Base-by-base conservation (phyloP, 768 basidiomycete genomes). In the Gymnopilus dilepis region DNA sequence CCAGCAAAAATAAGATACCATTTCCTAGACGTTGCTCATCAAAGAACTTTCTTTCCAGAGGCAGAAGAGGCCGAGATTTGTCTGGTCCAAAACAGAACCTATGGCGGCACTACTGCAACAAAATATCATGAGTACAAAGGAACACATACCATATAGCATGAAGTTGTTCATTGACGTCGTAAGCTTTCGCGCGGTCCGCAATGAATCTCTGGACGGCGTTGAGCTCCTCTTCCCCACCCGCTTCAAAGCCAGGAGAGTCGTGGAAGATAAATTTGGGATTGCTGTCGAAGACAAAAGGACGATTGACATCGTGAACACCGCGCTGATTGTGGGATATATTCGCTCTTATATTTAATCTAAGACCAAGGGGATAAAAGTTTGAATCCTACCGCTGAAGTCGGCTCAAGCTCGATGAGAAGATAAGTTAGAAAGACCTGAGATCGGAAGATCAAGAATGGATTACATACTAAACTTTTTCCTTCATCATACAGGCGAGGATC, bases 181-280 rank as follows among this genome's bases (percentile, higher is more conserved):
- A 61, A 1, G 50, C 47, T 5, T 63, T 61, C 0, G 74, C 63
- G 9, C 69, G 60, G 17, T 69, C 21, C 13, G 56, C 17, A 9
- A 81, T 70, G 62, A 81, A 81, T 1, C 51, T 43, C 45, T 63
- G 65, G 22, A 80, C 72, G 7, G 52, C 67, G 0, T 69, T 56
- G 1, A 78, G 54, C 59, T 80, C 74, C 2, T 65, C 61, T 0
- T 21, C 63, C 2, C 62, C 63, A 2, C 79, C 79, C 22, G 76
- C 59, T 65, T 80, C 77, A 54, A 81, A 78, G 3, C 78, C 79
- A 45, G 69, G 56, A 15, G 79, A 81, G 58, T 81, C 79, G 40
- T 80, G 80, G 57, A 80, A 80, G 19, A 79, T 70, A 63, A 78
- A 80, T 2, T 63, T 50, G 2, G 63, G 64, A 28, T 75, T 75